Base-by-base conservation (phyloP, 768 basidiomycete genomes). In the Sporobolomyces pararoseus region DNA sequence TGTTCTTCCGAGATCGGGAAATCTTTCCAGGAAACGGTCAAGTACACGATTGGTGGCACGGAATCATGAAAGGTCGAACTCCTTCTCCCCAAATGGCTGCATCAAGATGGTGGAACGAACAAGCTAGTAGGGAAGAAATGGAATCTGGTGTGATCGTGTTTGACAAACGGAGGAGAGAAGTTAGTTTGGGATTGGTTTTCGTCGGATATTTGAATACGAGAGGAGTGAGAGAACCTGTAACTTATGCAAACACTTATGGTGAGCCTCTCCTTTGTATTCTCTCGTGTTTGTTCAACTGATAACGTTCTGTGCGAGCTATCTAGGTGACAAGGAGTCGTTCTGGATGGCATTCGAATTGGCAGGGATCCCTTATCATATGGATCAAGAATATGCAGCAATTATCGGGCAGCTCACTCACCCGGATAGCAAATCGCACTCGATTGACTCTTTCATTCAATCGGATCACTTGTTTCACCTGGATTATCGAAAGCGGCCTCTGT, bases 261-360 rank as follows among this genome's bases (percentile, higher is more conserved):
- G 16, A 32, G 29, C 42, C 39, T 13, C 29, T 7, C 27, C 37
- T n/a, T 27, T n/a, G n/a, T n/a, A n/a, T 27, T 35, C 17, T 29
- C 21, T 60, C 49, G 4, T 4, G 32, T 35, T n/a, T 21, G 32
- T 55, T 14, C 17, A 42, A 9, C 17, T 42, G 39, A 42, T 42
- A 42, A 42, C 17, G 39, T 9, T 9, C 17, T 42, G 39, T 17
- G 39, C 10, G 17, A 42, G 17, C 39, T 42, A 17, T 9, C 10
- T 42, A 66, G 70, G 71, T 52, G 73, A 74, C 66, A 74, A 74
- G 53, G 73, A 74, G 32, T 44, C 37, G 39, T 74, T 74, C 63
- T 74, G 73, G 73, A 74, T 74, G 69, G 66, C 63, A 1, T 72
- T 72, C 42, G 71, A 72, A 52, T 59, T 72, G 23, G 47, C 29